Conservation (phyloP, 2,329 filamentous ascomycete genomes). For the Shiraia bambusicola region DNA sequence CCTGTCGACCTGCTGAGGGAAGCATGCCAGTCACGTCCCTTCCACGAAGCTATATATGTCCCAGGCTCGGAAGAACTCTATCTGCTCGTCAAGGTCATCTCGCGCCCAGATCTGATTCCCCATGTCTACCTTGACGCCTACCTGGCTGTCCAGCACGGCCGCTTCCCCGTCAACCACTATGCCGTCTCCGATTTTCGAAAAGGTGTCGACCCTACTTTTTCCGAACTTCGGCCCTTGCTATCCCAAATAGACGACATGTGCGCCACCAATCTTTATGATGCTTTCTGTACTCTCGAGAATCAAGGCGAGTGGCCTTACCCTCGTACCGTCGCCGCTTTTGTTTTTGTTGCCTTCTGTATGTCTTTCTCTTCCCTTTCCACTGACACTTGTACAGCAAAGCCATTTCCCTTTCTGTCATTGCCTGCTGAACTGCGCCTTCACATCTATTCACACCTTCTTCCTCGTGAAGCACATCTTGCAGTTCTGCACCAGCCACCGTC, state of each 20-base stretch:
- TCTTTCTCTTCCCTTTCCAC: neutral
- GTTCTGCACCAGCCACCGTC: neutral
- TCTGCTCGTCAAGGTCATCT: slow-evolving; percentile 15
- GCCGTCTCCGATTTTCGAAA: slow-evolving; percentile 10
- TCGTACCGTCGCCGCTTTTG: too few species aligned
- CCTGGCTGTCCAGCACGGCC: slow-evolving; percentile 11
- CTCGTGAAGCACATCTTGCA: slow-evolving; percentile 12
- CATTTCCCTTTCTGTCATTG: slow-evolving; percentile 25
- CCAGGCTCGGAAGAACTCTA: slow-evolving; percentile 22
- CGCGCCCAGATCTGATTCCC: slow-evolving; percentile 22
- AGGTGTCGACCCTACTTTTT: slow-evolving; percentile 23
- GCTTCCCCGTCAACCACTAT: slow-evolving; percentile 18
- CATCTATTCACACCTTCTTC: slow-evolving; percentile 20
- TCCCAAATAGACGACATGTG: slow-evolving; percentile 19
- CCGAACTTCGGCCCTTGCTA: slow-evolving; percentile 20
- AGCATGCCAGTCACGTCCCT: slow-evolving; percentile 8
- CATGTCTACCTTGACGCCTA: slow-evolving; percentile 22
- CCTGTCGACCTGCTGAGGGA: slow-evolving; percentile 3
- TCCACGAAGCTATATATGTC: slow-evolving; percentile 16
- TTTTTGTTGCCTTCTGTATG: neutral
- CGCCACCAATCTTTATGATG: slow-evolving; percentile 16
- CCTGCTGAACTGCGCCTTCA: slow-evolving; percentile 28
- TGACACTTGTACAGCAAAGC: slow-evolving; percentile 14
- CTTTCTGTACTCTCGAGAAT: slow-evolving; percentile 13
- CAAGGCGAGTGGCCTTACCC: slow-evolving; percentile 13